Base-by-base conservation (phyloP, 495 filamentous ascomycete genomes). In the Aspergillus egyptiacus region DNA sequence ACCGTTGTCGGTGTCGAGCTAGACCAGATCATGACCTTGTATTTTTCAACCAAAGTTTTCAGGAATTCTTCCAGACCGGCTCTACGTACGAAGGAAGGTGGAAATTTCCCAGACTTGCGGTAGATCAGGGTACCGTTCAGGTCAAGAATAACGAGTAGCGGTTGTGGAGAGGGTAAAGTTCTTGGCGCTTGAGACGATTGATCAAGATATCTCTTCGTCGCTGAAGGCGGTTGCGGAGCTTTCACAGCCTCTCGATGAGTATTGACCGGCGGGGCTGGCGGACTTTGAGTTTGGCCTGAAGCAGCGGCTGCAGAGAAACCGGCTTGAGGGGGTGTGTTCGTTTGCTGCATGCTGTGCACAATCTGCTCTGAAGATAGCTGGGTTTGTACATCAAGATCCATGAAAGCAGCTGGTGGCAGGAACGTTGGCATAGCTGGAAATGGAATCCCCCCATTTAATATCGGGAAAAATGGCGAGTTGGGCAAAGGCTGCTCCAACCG, bases 1-100 rank as follows among this genome's bases (percentile, higher is more conserved):
- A 95, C 85, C 45, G 91, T 97, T 6, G 66, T 49, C 0, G 83
- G 82, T 20, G 71, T 75, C 0, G 94, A 90, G 35, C 86, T 91
- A 0, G 90, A 94, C 91, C 93, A 98, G 46, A 98, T 78, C 68
- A 95, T 86, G 13, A 95, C 84, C 24, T 64, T 71, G 69, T 90
- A 87, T 20, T 80, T 78, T 14, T 73, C 54, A 41, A 90, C 69
- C 51, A 85, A 71, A 54, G 84, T 82, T 1, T 67, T 42, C 0
- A 97, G 66, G 68, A 98, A 97, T 0, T 63, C 22, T 1, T 65
- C 38, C 0, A 91, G 74, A 24, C 73, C 70, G 0, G 84, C 84
- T 3, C 93, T 81, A 36, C 70, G 62, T 2, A 73, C 58, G 60
- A 86, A 85, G n/a, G 57, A 57, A 0, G 65, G 70, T 0, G 83